phyloP scores from a whole-genome alignment of 345 rosid genomes.

The Rhodomyrtus tomentosa region DNA sequence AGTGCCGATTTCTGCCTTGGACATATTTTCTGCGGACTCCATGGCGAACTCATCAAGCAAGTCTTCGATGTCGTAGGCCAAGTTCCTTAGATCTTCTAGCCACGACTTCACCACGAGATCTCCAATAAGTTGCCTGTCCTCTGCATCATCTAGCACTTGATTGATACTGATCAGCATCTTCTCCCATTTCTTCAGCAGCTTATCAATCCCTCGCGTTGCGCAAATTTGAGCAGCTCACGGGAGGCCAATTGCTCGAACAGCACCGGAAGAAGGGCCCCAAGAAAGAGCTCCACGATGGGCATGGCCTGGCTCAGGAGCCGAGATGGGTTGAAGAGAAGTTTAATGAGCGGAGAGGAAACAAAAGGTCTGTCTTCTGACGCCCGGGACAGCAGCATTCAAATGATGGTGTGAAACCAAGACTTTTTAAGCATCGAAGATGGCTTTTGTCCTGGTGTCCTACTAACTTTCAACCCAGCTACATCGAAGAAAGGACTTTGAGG shows the following conservation, averaged over 20 bases:
- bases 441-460: neutral
- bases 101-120: rapidly evolving
- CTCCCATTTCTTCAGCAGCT: neutral
- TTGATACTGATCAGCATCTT: rapidly evolving
- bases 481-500: neutral
- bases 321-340: neutral
- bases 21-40: neutral
- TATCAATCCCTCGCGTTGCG: neutral
- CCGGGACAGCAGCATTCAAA: neutral
- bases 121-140: rapidly evolving
- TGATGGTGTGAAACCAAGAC: neutral
- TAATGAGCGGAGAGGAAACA: neutral
- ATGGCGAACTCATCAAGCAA: constrained; percentile 3
- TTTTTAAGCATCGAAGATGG: neutral
- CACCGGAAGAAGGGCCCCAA: neutral
- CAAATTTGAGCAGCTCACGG: neutral
- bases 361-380: neutral
- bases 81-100: neutral
- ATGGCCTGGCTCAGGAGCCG: neutral
- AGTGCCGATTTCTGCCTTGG: neutral
- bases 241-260: neutral
- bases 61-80: neutral
- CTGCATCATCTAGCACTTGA: neutral
- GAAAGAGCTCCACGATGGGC: neutral
- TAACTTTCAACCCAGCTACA: neutral